A percentile compares a stretch with the other conserved stretches of the same genome.
These are phyloP conservation scores for Geotrichum macrosporum DNA, from an alignment of 1,139 yeast species.

Conservation along the genomic window DNA sequence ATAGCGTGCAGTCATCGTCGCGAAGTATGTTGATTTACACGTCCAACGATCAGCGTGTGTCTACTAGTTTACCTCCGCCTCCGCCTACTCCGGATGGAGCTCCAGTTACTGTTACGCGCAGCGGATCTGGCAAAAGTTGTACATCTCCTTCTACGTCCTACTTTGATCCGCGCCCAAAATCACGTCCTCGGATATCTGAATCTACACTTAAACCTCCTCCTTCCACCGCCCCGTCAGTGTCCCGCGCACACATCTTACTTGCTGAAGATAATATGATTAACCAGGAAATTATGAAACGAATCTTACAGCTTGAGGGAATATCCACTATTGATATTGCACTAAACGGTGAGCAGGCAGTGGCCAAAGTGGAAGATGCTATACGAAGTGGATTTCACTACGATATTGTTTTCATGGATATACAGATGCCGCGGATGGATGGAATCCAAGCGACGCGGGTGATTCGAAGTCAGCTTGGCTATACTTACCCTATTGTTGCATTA, in stretches of 20 bases:
- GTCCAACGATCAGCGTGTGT: too few relatives aligned
- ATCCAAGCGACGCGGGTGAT: slow-evolving; percentile 72
- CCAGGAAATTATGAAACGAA: slow-evolving; percentile 82
- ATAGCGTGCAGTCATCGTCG: too few relatives aligned
- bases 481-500: slow-evolving; percentile 80
- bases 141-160: too few relatives aligned
- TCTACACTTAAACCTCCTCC: neutral
- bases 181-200: neutral
- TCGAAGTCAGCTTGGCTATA: slow-evolving; percentile 58
- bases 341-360: slow-evolving; percentile 87
- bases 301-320: slow-evolving; percentile 78
- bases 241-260: slow-evolving; percentile 52
- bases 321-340: slow-evolving; percentile 67
- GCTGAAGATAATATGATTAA: slow-evolving; percentile 93
- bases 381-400: slow-evolving; percentile 48
- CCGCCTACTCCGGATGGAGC: too few relatives aligned
- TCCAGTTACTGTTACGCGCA: too few relatives aligned
- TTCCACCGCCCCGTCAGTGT: neutral
- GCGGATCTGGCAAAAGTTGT: too few relatives aligned
- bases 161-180: slow-evolving; percentile 9
- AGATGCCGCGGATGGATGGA: slow-evolving; percentile 93
- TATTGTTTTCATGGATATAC: slow-evolving; percentile 90
- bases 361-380: slow-evolving; percentile 51
- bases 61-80: too few relatives aligned
- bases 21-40: too few relatives aligned